Evolutionary conservation across 2,329 filamentous ascomycete species (phyloP).

Genomic region (Claviceps sp.): DNA sequence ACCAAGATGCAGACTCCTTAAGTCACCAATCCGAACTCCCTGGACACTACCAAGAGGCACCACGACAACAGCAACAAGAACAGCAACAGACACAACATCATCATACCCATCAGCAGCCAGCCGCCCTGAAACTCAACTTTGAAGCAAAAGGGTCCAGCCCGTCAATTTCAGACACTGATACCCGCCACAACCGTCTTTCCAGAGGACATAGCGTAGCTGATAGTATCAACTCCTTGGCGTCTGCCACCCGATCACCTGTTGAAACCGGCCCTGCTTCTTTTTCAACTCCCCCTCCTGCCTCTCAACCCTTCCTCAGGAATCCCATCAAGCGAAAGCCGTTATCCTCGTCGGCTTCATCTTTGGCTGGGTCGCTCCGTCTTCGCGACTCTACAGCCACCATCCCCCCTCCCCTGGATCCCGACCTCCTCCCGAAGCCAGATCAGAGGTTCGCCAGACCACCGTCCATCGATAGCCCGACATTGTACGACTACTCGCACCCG

Average conservation of each 20-base stretch:
- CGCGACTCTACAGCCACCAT: conserved; percentile 4
- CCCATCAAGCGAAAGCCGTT: conserved; percentile 48
- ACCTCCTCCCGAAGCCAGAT: conserved; percentile 31
- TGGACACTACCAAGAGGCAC: background rate
- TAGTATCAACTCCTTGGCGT: conserved; percentile 5
- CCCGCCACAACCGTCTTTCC: conserved; percentile 4
- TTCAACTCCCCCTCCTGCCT: conserved; percentile 8
- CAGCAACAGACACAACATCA: conserved; percentile 4
- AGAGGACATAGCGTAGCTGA: conserved; percentile 1
- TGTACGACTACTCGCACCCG: conserved; percentile 42
- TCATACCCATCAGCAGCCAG: conserved; percentile 5
- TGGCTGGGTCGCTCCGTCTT: conserved; percentile 25
- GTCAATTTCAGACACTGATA: conserved; percentile 3
- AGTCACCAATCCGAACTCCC: conserved; percentile 5
- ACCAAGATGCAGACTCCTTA: background rate
- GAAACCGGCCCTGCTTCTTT: conserved; percentile 1
- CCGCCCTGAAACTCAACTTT: background rate
- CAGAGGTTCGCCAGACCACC: conserved; percentile 40
- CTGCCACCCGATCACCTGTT: conserved; percentile 1
- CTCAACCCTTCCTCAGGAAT: conserved; percentile 10
- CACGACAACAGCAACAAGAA: background rate
- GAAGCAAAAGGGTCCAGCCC: background rate
- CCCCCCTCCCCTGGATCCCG: conserved; percentile 19
- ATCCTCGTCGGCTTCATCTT: conserved; percentile 38
- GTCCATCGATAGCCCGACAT: conserved; percentile 46